phyloP scores from a whole-genome alignment of 352 stramenopile genomes.

The Globisporangium alternatum region DNA sequence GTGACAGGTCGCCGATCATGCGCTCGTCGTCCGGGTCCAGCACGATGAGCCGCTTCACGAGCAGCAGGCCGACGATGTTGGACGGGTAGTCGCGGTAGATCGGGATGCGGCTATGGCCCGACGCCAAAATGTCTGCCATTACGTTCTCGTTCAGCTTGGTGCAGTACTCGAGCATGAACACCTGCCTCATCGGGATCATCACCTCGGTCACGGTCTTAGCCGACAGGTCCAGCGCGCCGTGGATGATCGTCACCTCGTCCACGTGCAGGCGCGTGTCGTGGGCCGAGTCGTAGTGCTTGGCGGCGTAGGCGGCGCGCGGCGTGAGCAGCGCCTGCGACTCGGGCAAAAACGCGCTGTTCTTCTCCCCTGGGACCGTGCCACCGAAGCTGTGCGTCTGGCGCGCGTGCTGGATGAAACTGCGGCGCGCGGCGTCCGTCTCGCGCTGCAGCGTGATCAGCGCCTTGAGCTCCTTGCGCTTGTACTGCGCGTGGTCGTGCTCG shows the following conservation, averaged over 20 bases:
- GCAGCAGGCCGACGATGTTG: constrained; percentile 82
- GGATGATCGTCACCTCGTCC: constrained; percentile 92
- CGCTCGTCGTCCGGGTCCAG: constrained; percentile 77
- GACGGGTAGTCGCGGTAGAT: constrained; percentile 74
- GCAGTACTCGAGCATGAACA: constrained; percentile 84
- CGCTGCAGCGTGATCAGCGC: constrained; percentile 82
- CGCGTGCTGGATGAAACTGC: constrained; percentile 32
- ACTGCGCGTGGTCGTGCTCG: constrained; percentile 69
- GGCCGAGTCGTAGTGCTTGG: constrained; percentile 30
- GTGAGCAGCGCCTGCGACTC: constrained; percentile 26
- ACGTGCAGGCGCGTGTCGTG: constrained; percentile 51
- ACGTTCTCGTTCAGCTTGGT: constrained; percentile 69
- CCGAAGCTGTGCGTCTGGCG: constrained; percentile 5
- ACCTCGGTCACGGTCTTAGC: constrained; percentile 83
- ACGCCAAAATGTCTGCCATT: constrained; percentile 83
- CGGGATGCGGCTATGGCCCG: constrained; percentile 87
- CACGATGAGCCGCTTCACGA: constrained; percentile 90
- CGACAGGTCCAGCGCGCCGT: constrained; percentile 88
- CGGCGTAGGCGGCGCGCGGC: constrained; percentile 21
- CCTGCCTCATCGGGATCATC: constrained; percentile 81
- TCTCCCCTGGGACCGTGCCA: neutral
- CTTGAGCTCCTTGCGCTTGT: constrained; percentile 89
- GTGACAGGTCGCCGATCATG: constrained; percentile 51
- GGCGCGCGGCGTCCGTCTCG: constrained; percentile 43
- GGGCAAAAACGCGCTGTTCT: constrained; percentile 15